These are phyloP conservation scores for Alternaria arborescens DNA, from an alignment of 2,329 filamentous ascomycete species.

Conservation along the genomic window DNA sequence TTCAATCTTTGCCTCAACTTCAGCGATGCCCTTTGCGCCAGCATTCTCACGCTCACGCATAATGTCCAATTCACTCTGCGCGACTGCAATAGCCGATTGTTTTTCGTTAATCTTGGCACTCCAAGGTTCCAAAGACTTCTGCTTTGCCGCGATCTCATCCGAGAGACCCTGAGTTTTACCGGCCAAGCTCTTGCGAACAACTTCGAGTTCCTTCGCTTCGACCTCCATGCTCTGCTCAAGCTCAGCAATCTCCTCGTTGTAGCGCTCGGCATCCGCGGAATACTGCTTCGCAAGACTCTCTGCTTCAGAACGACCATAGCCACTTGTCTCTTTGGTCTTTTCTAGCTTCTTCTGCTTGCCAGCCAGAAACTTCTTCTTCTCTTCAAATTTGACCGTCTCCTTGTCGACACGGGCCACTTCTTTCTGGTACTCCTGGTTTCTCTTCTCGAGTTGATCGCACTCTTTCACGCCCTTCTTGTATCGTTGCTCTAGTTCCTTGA, in stretches of 20 bases:
- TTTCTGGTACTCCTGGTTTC: constrained; percentile 79
- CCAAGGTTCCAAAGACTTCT: constrained; percentile 96
- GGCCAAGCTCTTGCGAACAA: constrained; percentile 87
- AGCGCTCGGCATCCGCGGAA: constrained; percentile 77
- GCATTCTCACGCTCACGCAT: constrained; percentile 88
- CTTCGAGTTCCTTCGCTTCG: constrained; percentile 82
- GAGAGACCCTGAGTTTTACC: constrained; percentile 96
- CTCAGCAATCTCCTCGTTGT: constrained; percentile 74
- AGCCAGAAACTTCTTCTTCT: constrained; percentile 92
- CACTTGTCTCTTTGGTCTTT: constrained; percentile 81
- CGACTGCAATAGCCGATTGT: constrained; percentile 90
- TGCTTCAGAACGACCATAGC: constrained; percentile 76
- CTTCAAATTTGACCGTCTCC: constrained; percentile 95
- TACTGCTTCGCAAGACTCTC: constrained; percentile 81
- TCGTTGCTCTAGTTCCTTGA: constrained; percentile 86
- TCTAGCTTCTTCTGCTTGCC: constrained; percentile 95
- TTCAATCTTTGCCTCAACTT: constrained; percentile 80
- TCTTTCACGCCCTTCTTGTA: constrained; percentile 86
- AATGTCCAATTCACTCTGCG: constrained; percentile 93
- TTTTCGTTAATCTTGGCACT: constrained; percentile 97
- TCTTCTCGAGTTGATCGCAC: constrained; percentile 82
- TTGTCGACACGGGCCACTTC: constrained; percentile 95
- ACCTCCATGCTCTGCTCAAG: constrained; percentile 78
- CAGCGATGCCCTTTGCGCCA: constrained; percentile 82
- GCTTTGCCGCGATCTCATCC: constrained; percentile 88